phyloP scores from a whole-genome alignment of 2,329 filamentous ascomycete species.

The Parastagonospora avenae region DNA sequence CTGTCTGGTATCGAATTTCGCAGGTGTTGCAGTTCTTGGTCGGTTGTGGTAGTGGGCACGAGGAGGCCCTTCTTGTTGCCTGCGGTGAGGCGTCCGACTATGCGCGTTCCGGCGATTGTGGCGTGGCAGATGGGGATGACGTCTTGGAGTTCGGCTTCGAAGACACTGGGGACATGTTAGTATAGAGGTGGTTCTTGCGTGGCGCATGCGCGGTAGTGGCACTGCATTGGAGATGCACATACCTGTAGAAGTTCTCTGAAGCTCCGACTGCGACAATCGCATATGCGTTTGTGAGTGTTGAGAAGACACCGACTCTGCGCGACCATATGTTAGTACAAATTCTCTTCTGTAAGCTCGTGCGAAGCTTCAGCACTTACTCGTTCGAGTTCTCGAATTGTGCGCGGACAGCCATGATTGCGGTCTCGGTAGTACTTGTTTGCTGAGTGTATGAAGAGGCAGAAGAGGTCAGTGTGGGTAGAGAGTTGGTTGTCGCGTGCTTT shows the following conservation, averaged over 20 bases:
- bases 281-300: constrained; percentile 96
- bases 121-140: constrained; percentile 96
- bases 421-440: not conserved
- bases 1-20: constrained; percentile 90
- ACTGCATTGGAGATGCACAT: constrained; percentile 22
- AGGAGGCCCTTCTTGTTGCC: constrained; percentile 97
- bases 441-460: not conserved
- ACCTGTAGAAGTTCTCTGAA: constrained; percentile 98
- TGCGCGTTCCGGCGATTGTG: constrained; percentile 94
- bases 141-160: constrained; percentile 97
- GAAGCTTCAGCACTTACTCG: constrained; percentile 64
- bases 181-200: not conserved
- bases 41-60: constrained; percentile 92
- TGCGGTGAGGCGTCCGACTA: constrained; percentile 92
- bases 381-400: constrained; percentile 86
- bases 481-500: constrained; percentile 12
- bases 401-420: constrained; percentile 57
- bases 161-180: constrained; percentile 66
- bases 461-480: constrained; percentile 1
- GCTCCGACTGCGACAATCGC: constrained; percentile 92
- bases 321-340: constrained; percentile 15
- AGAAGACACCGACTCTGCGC: constrained; percentile 88
- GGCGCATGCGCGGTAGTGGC: not conserved
- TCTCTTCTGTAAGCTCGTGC: constrained; percentile 5
- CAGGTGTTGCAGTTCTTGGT: constrained; percentile 97